A percentile compares a stretch with the other conserved stretches of the same genome.
Evolutionary conservation across 495 filamentous ascomycete genomes (phyloP).

Genomic region (Penicillium chermesinum): DNA sequence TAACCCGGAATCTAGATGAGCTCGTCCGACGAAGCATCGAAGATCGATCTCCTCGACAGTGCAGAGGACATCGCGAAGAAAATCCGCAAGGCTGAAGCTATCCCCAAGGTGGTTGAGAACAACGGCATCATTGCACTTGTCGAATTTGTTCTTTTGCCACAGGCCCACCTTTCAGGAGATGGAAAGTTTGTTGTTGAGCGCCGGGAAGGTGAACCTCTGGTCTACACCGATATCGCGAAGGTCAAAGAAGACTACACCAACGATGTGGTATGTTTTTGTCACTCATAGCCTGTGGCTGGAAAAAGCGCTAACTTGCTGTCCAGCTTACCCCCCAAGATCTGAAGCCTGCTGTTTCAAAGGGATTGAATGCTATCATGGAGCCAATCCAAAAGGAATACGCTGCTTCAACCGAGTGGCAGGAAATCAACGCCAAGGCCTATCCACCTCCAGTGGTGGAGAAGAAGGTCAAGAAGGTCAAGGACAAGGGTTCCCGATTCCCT

Average conservation of each 20-base stretch:
- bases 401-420: constrained; percentile 72
- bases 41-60: constrained; percentile 86
- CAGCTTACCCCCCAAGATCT: constrained; percentile 80
- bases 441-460: constrained; percentile 60
- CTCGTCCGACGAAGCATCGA: constrained; percentile 1
- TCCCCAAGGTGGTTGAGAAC: constrained; percentile 68
- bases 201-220: constrained; percentile 55
- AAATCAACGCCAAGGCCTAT: constrained; percentile 75
- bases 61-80: constrained; percentile 63
- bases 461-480: constrained; percentile 75
- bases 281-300: constrained; percentile 5
- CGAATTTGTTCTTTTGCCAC: constrained; percentile 79
- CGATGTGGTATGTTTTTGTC: constrained; percentile 61
- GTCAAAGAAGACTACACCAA: constrained; percentile 73
- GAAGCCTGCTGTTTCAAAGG: constrained; percentile 69
- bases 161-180: constrained; percentile 37
- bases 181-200: constrained; percentile 39
- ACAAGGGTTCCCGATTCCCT: constrained; percentile 67
- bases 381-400: constrained; percentile 72
- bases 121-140: constrained; percentile 83
- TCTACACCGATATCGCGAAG: constrained; percentile 67
- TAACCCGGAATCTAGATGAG: neutral
- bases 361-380: constrained; percentile 63
- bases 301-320: constrained; percentile 20
- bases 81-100: constrained; percentile 73